A percentile compares a stretch with the other conserved stretches of the same genome.
These are phyloP conservation scores for Oidiodendron maius DNA, from an alignment of 495 filamentous ascomycete genomes.

Conservation along the genomic window DNA sequence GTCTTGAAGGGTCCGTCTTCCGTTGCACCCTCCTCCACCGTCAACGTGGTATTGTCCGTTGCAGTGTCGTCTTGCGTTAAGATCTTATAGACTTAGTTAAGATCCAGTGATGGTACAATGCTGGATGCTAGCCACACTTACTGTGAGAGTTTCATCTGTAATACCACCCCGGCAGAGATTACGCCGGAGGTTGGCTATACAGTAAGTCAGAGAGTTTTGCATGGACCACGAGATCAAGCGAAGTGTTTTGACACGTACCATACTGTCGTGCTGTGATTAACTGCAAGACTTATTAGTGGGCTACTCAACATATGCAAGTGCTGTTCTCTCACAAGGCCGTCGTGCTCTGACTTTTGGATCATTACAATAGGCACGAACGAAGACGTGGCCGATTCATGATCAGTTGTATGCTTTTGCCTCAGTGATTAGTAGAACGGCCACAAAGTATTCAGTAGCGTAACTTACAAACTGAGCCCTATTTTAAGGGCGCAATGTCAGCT, in stretches of 20 bases:
- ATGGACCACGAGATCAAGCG: constrained; percentile 16
- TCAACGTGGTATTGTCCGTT: constrained; percentile 8
- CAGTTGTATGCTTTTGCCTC: constrained; percentile 32
- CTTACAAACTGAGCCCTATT: constrained; percentile 24
- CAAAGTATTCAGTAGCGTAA: neutral
- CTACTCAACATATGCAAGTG: too few species aligned
- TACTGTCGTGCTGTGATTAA: constrained; percentile 31
- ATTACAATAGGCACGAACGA: constrained; percentile 36
- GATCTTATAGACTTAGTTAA: constrained; percentile 33
- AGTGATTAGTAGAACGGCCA: constrained; percentile 2
- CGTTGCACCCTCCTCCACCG: constrained; percentile 18
- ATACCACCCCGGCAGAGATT: constrained; percentile 61
- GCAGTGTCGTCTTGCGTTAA: constrained; percentile 43
- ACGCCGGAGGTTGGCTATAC: constrained; percentile 51
- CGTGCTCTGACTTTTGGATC: constrained; percentile 49
- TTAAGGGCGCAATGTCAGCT: constrained; percentile 14
- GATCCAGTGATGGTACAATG: neutral
- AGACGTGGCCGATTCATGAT: constrained; percentile 27
- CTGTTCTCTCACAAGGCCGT: constrained; percentile 47
- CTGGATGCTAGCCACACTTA: constrained; percentile 32
- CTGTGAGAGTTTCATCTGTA: constrained; percentile 53
- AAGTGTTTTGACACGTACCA: constrained; percentile 37
- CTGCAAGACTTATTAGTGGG: too few species aligned
- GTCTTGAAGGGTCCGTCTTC: constrained; percentile 22
- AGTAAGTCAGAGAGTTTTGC: neutral